Percentiles rank a stretch among this genome's conserved stretches.
Conservation (phyloP, 345 rosid genomes). For the Citropsis articulata region DNA sequence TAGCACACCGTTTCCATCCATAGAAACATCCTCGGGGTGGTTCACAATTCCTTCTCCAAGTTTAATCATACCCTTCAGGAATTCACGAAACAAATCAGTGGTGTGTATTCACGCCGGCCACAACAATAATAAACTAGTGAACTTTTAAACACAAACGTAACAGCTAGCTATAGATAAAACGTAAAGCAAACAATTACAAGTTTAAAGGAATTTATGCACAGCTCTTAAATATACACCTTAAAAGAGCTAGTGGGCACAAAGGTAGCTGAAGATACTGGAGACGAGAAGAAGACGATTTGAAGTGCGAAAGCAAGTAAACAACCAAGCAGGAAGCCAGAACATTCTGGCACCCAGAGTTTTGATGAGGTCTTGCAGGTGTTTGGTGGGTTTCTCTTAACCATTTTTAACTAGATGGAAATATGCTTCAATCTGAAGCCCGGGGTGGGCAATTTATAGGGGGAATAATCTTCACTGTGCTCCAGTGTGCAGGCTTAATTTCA, state of each 20-base stretch:
- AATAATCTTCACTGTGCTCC: too few species aligned
- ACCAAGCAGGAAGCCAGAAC: slow-evolving; percentile 19
- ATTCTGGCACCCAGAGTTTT: slow-evolving; percentile 1
- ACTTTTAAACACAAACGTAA: too few species aligned
- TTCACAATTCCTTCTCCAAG: slow-evolving; percentile 46
- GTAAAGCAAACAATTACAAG: not conserved
- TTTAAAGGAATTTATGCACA: too few species aligned
- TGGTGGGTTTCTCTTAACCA: not conserved
- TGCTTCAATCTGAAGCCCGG: not conserved
- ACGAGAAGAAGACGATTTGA: slow-evolving; percentile 43
- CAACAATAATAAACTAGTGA: too few species aligned
- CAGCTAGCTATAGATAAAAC: too few species aligned
- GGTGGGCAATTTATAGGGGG: too few species aligned
- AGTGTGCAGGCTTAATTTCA: too few species aligned
- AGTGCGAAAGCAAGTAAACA: slow-evolving; percentile 27
- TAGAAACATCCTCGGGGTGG: slow-evolving; percentile 36
- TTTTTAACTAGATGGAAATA: not conserved
- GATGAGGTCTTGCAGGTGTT: not conserved
- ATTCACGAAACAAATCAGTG: not conserved
- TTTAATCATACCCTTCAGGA: slow-evolving; percentile 26
- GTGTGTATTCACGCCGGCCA: too few species aligned
- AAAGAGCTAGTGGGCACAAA: slow-evolving; percentile 23
- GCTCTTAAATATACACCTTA: slow-evolving; percentile 26
- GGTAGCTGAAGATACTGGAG: slow-evolving; percentile 14
- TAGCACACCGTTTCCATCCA: slow-evolving; percentile 37